Base-by-base conservation (phyloP, 805 yeast genomes). In the Starmera quercuum region DNA sequence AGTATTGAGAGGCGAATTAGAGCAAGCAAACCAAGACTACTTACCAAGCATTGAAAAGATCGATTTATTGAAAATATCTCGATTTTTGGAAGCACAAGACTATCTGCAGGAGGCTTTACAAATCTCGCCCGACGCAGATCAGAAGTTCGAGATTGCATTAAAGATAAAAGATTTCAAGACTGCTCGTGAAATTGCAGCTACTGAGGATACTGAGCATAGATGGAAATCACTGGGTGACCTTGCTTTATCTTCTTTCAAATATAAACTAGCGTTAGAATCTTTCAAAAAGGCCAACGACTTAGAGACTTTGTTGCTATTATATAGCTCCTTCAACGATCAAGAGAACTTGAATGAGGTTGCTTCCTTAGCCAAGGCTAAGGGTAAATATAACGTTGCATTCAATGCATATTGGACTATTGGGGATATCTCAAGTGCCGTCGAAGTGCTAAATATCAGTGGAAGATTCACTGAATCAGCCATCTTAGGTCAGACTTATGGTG, bases 81-180 rank as follows among this genome's bases (percentile, higher is more conserved):
- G 96, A 53, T 92, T 92, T 64, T 72, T 92, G 49, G 97, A 94
- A 63, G 85, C 88, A 44, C 95, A 87, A 62, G 97, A 94, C 16
- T 82, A 74, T 56, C 70, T 75, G 44, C 81, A 86, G 41, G 83
- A 86, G 51, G 96, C 98, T 2, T 68, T 82, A 36, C 70, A 82
- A 32, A 72, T 88, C 34, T 77, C 96, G 4, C 83, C 79, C 45
- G 98, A 92, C 58, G 63, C 73, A 33, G 97, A 90, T 54, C 95
- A 94, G 54, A 83, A 77, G 57, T 92, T 92, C 56, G 96, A 86
- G 51, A 75, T 92, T 39, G 90, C 97, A 8, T 63, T 92, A 31
- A 71, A 79, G 35, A 76, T 87, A n/a, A 73, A 75, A 35, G 72
- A 83, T 50, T 73, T 92, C 41, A 55, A 61, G 3, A 69, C 80